Percentiles rank a stretch among this genome's conserved stretches.
Conservation (phyloP, 2,329 filamentous ascomycete species). For the Colletotrichum falcatum region DNA sequence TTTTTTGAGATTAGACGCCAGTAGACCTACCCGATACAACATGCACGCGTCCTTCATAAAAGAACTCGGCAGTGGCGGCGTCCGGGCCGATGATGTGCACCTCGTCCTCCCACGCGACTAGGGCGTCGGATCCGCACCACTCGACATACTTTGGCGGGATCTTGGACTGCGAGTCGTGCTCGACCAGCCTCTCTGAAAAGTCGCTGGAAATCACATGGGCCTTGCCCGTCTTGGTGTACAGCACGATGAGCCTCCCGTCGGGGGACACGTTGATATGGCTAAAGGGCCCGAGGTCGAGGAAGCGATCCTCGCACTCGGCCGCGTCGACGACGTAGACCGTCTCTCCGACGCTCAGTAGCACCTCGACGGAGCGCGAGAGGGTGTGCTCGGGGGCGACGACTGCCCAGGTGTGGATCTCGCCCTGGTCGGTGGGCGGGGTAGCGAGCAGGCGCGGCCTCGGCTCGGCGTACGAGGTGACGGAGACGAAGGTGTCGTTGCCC, state of each 20-base stretch:
- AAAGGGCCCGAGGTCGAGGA: conserved; percentile 92
- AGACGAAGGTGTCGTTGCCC: conserved; percentile 86
- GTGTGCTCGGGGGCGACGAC: conserved; percentile 90
- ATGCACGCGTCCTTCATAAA: conserved; percentile 92
- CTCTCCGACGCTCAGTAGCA: conserved; percentile 84
- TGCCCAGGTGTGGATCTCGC: conserved; percentile 87
- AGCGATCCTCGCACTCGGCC: conserved; percentile 89
- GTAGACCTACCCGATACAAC: conserved; percentile 77
- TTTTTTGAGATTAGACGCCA: background rate
- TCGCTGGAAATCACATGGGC: conserved; percentile 95
- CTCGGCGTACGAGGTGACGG: conserved; percentile 91
- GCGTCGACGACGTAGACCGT: conserved; percentile 91
- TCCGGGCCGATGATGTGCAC: conserved; percentile 92
- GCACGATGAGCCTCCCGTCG: conserved; percentile 86
- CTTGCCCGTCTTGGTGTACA: conserved; percentile 87
- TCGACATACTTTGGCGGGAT: conserved; percentile 89
- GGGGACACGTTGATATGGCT: conserved; percentile 91
- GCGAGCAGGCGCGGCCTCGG: conserved; percentile 88
- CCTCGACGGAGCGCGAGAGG: conserved; percentile 92
- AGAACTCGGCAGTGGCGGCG: conserved; percentile 80
- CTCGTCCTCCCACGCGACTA: conserved; percentile 98
- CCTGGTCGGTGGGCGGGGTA: conserved; percentile 79
- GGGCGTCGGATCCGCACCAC: conserved; percentile 96
- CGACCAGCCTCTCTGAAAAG: conserved; percentile 91
- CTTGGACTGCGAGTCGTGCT: conserved; percentile 89